phyloP scores from a whole-genome alignment of 1,284 basidiomycete species.

The Phaffia rhodozyma region DNA sequence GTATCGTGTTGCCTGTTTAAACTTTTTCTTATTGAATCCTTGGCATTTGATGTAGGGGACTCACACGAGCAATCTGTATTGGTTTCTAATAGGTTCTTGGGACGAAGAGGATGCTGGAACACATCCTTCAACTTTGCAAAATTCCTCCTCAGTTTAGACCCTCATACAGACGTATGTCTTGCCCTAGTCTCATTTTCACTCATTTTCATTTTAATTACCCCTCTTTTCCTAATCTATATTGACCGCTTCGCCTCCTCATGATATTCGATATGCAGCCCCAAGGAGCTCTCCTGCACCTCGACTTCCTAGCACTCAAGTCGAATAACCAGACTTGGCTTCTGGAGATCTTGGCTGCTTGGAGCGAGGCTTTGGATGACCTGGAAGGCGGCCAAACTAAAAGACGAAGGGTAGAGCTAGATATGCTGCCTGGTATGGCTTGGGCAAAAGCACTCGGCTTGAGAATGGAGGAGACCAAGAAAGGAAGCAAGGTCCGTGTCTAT shows the following conservation, averaged over 20 bases:
- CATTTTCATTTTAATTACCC: background rate
- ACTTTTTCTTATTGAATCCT: background rate
- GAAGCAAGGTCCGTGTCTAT: constrained; percentile 39
- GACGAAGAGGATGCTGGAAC: constrained; percentile 70
- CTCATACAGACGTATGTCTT: constrained; percentile 38
- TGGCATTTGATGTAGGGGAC: background rate
- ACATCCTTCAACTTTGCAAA: constrained; percentile 81
- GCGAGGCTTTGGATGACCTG: constrained; percentile 22
- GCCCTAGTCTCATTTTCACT: background rate
- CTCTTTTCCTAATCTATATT: background rate
- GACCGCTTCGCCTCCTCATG: background rate
- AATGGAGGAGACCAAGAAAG: constrained; percentile 42
- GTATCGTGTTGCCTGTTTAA: background rate
- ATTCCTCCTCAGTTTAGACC: constrained; percentile 67
- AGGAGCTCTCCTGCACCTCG: constrained; percentile 67
- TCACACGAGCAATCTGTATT: background rate
- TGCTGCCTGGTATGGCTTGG: constrained; percentile 72
- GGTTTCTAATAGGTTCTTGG: constrained; percentile 50
- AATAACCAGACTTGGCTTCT: constrained; percentile 69
- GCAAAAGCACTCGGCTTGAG: constrained; percentile 59
- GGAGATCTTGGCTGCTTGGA: constrained; percentile 47
- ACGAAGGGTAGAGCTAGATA: constrained; percentile 38
- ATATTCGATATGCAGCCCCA: constrained; percentile 52
- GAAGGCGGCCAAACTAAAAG: constrained; percentile 20
- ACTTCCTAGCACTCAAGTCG: constrained; percentile 67